Evolutionary conservation across 2,329 filamentous ascomycete genomes (phyloP), one percentile per base, ranked within the genome.

Genomic region (Scedosporium minutisporum): DNA sequence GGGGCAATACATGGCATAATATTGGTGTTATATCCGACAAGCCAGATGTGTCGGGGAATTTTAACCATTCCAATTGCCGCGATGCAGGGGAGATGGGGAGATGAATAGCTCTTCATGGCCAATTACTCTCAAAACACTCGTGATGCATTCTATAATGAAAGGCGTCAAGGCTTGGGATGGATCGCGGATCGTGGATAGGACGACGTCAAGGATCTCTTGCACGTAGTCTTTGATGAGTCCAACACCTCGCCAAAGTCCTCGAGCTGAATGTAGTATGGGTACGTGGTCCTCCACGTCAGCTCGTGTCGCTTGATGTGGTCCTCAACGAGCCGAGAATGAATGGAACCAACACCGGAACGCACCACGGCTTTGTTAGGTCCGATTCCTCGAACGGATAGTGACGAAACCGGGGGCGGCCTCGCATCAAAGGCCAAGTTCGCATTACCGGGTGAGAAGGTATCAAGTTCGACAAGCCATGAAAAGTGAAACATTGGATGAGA

Each of bases 241-340:
- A 38, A 38, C 33, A 12, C 33, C 33, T 38, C 33, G 12, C 6
- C 33, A 38, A 29, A 38, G 10, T 12, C 33, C 33, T 38, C 10
- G 33, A 38, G 33, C 12, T 38, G 33, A 38, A 38, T 38, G 33
- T 3, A 14, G 33, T 38, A 55, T 23, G 51, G 6, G 33, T 38
- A 55, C 51, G 51, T 55, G 51, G 51, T 55, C 51, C 21, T 55
- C 51, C 51, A 55, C 51, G 51, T 55, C 51, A 55, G 51, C 51
- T n/a, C n/a, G 16, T 48, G 44, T 48, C 42, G 44, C 44, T 48
- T 48, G 44, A 21, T 21, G 44, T 9, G 6, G 18, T 48, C 44
- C 2, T 48, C 16, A 48, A 48, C 14, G n/a, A 48, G 44, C 44
- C 44, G 44, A 48, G 44, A 48, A 48, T n/a, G 18, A 48, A 48